Percentiles rank a stretch among this genome's conserved stretches.
Evolutionary conservation across 2,329 filamentous ascomycete species (phyloP).

Genomic region (Nannizziopsis arthrosporioides): DNA sequence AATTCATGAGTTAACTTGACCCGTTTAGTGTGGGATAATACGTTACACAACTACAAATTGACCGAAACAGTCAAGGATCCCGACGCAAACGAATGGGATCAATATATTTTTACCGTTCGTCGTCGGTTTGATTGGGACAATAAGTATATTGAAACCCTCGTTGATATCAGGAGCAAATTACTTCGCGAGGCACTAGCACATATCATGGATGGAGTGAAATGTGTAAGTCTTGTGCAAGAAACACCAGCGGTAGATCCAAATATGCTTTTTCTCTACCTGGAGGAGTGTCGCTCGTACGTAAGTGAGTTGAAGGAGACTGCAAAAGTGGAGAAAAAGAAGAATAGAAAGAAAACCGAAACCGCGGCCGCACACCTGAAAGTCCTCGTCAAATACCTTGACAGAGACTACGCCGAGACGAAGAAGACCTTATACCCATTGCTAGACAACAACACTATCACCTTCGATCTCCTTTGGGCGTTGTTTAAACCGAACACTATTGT

Average conservation of each 20-base stretch:
- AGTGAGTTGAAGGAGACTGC: constrained; percentile 55
- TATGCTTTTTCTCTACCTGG: constrained; percentile 62
- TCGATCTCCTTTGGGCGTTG: constrained; percentile 76
- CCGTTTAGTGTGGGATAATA: constrained; percentile 40
- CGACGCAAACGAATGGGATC: constrained; percentile 57
- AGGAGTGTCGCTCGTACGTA: constrained; percentile 56
- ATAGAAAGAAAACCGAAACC: constrained; percentile 25
- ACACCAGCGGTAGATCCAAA: constrained; percentile 62
- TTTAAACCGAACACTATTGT: constrained; percentile 78
- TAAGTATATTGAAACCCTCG: constrained; percentile 59
- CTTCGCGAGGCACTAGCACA: constrained; percentile 59
- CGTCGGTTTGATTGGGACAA: constrained; percentile 76
- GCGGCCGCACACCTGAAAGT: constrained; percentile 50
- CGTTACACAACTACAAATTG: constrained; percentile 54
- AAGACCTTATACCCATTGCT: constrained; percentile 72
- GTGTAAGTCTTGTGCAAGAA: constrained; percentile 69
- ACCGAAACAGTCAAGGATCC: constrained; percentile 54
- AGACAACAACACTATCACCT: constrained; percentile 72
- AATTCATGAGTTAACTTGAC: not conserved
- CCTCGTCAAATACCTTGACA: constrained; percentile 63
- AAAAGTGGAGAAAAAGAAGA: constrained; percentile 44
- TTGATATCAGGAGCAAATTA: constrained; percentile 76
- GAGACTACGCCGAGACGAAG: constrained; percentile 67
- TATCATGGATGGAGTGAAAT: constrained; percentile 64
- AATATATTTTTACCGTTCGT: constrained; percentile 72